Base-by-base conservation (phyloP, 495 filamentous ascomycete genomes). In the Immersiella caudata region DNA sequence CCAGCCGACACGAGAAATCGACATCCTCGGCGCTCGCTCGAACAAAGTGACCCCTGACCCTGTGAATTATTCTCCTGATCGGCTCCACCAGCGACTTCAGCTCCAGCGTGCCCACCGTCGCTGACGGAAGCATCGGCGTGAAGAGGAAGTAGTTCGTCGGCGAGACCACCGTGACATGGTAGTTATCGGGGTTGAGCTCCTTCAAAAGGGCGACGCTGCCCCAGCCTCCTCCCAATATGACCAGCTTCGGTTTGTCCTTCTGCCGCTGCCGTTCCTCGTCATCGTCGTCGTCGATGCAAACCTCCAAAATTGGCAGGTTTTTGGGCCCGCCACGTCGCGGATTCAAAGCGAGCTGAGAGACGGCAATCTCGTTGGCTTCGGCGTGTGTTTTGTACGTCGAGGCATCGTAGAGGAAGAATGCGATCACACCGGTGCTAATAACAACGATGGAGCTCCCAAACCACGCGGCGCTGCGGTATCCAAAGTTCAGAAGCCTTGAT, bases 91-190 rank as follows among this genome's bases (percentile, higher is more conserved):
- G 79, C 25, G 92, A 95, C 70, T 93, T 84, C 71, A 97, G 83
- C 70, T 96, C 95, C 65, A 99, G 79, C 0, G 96, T 99, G 0
- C 96, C 96, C 26, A 99, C 96, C 0, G 96, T 99, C 8, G 94
- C 96, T 22, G 91, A 94, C 1, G 96, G 96, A 22, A 99, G 83
- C 92, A 99, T 97, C 2, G 96, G 96, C 1, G 96, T 98, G 77
- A 98, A 99, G 46, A 98, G 78, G 80, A 99, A 99, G 79, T 98
- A 96, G 70, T 98, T 98, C 29, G 89, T 90, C 0, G 96, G 94
- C 0, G 92, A 95, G 52, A 99, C 89, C 40, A 98, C 92, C 14
- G 93, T 97, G 70, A 98, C 88, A 76, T 98, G 93, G 74, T 97
- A 99, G 69, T 96, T 89, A 6, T 91, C 92, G 2, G 93, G 90